Percentiles rank a stretch among this genome's conserved stretches.
phyloP scores from a whole-genome alignment of 805 yeast genomes.

The Cyberlindnera misumaiensis region DNA sequence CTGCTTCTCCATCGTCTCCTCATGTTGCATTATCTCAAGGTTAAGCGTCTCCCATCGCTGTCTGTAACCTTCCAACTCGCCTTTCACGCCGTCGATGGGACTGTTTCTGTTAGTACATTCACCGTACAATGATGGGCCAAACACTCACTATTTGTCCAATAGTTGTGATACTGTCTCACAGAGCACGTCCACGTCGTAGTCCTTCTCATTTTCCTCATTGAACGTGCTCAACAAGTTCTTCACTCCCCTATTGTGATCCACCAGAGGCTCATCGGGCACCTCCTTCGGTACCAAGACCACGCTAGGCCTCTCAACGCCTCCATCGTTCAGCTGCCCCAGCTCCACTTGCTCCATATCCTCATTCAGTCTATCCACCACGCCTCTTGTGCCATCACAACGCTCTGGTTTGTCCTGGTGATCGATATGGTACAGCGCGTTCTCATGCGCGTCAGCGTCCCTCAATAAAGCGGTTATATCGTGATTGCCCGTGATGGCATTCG shows the following conservation, averaged over 20 bases:
- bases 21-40: slow-evolving; percentile 36
- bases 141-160: slow-evolving; percentile 21
- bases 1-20: slow-evolving; percentile 37
- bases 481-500: slow-evolving; percentile 49
- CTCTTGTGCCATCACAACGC: slow-evolving; percentile 44
- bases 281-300: slow-evolving; percentile 21
- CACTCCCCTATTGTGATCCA: slow-evolving; percentile 23
- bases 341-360: slow-evolving; percentile 28
- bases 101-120: slow-evolving; percentile 4
- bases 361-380: slow-evolving; percentile 28
- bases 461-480: slow-evolving; percentile 51
- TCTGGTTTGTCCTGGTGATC: slow-evolving; percentile 32
- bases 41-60: slow-evolving; percentile 29
- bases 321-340: slow-evolving; percentile 20
- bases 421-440: slow-evolving; percentile 42
- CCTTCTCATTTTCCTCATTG: slow-evolving; percentile 24
- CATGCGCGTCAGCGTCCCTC: slow-evolving; percentile 51
- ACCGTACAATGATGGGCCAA: background rate
- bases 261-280: slow-evolving; percentile 6
- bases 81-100: slow-evolving; percentile 32
- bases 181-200: slow-evolving; percentile 36
- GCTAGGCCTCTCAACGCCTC: slow-evolving; percentile 7
- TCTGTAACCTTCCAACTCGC: slow-evolving; percentile 21
- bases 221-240: slow-evolving; percentile 27
- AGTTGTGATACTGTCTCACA: slow-evolving; percentile 36